Base-by-base conservation (phyloP, 2,329 filamentous ascomycete genomes). In the Aspergillus brasiliensis region DNA sequence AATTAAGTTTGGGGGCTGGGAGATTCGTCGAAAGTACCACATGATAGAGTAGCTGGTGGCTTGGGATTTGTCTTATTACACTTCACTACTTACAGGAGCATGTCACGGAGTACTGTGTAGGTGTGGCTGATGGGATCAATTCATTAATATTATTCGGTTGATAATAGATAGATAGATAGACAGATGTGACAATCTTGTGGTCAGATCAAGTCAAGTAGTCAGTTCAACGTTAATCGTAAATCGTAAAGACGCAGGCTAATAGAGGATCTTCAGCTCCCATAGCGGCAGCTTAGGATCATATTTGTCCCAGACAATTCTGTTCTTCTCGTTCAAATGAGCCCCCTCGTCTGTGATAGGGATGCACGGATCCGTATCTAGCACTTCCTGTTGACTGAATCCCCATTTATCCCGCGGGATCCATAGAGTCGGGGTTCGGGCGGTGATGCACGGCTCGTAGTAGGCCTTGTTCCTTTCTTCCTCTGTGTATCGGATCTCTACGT, bases 341-440 rank as follows among this genome's bases (percentile, higher is more conserved):
- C 86, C 88, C 64, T 91, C 88, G 71, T 97, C 91, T 0, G 90
- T 94, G 55, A 94, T 94, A 0, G 86, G 85, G 40, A 92, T 90
- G n/a, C 88, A 81, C 62, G 83, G 83, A 66, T 82, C 81, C 1
- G 90, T 91, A 64, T 92, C 88, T n/a, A 82, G 80, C 34, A 95
- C 81, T 75, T 96, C 91, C 70, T 93, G 88, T 64, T 82, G 83
- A 56, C 88, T 91, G 38, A 96, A 84, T 3, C 91, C 90, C 51
- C 87, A 86, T 1, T 82, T 77, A 70, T 97, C 92, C 58, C 85
- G 81, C 0, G 92, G 91, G 25, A 97, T 90, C 92, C 92, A 96
- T 3, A 96, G 78, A 37, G 89, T 80, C 0, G 90, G 90, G 3
- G 84, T 78, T 54, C 81, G 66, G 60, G 84, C 82, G 11, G 77